Base-by-base conservation (phyloP, 305 asterid genomes). In the Coffea humblotiana region DNA sequence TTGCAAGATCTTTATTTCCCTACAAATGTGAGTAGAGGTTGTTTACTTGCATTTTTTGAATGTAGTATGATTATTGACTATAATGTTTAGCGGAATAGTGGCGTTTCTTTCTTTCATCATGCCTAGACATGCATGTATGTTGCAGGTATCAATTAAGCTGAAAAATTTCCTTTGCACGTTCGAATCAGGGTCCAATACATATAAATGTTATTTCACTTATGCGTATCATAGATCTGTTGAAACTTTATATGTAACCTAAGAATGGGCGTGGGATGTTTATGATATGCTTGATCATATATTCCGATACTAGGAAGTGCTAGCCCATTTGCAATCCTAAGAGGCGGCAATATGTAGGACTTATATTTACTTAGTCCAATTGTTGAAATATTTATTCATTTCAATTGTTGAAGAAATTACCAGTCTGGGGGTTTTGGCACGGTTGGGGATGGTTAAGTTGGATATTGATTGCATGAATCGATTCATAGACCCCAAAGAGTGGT, bases 1-100 rank as follows among this genome's bases (percentile, higher is more conserved):
- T 65, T 29, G 74, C 80, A 49, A 48, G 65, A 19, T 25, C 18
- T 66, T 45, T 29, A 65, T 77, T 76, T 66, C 18, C 32, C 66
- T 77, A 60, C 14, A 5, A 65, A 65, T 48, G 80, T 49, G 74
- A 77, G 80, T 77, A 66, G 74, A 65, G 64, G 40, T 65, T 13
- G 7, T 47, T 66, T 19, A 77, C 74, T 77, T 48, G 65, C 80
- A 19, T 66, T 32, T 48, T 18, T 66, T n/a, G 19, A 63, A 15
- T 76, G 79, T 76, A 64, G 14, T 76, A 64, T 65, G 63, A 11
- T 27, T 77, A 11, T 65, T 13, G 9, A 66, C 64, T 29, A 47
- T 48, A 27, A 49, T 77, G 19, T 76, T 61, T 48, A 65, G 80
- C 65, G 5, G 51, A 49, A 49, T 10, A 65, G 51, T 49, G 56